Percentiles rank a stretch among this genome's conserved stretches.
phyloP scores from a whole-genome alignment of 495 filamentous ascomycete species.

The Letharia lupina region DNA sequence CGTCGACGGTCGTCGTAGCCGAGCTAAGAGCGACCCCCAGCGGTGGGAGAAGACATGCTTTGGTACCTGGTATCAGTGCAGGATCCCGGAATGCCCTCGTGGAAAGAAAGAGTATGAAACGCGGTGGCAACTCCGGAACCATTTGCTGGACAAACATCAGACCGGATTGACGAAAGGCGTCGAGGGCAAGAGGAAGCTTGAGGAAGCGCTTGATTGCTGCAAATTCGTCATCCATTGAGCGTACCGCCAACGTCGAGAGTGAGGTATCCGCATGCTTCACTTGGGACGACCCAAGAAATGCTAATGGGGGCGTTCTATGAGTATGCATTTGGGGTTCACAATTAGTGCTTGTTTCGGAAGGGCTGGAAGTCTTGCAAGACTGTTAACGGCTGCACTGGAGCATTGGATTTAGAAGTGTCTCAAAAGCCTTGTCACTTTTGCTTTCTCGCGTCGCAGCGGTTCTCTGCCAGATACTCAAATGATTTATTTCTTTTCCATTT shows the following conservation, averaged over 20 bases:
- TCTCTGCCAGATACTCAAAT: too few relatives aligned
- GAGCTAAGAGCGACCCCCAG: conserved; percentile 12
- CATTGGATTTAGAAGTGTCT: too few relatives aligned
- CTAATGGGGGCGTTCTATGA: not conserved
- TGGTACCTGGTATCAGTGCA: conserved; percentile 24
- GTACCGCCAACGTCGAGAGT: not conserved
- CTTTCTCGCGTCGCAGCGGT: too few relatives aligned
- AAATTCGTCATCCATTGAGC: conserved; percentile 19
- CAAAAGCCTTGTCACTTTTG: too few relatives aligned
- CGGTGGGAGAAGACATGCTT: conserved; percentile 21
- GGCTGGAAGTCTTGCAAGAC: not conserved
- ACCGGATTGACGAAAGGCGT: not conserved
- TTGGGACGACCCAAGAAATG: not conserved
- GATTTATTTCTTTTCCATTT: too few relatives aligned
- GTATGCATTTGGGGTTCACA: not conserved
- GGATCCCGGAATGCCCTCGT: conserved; percentile 12
- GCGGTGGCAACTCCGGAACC: conserved; percentile 8
- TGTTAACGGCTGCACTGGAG: not conserved
- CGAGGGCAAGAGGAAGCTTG: not conserved
- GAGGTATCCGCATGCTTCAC: not conserved
- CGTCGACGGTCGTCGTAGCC: conserved; percentile 13
- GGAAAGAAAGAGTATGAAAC: conserved; percentile 18
- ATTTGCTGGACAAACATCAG: conserved; percentile 20
- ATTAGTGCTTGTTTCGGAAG: not conserved
- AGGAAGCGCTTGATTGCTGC: conserved; percentile 9